Evolutionary conservation across 108 stramenopile genomes (phyloP).

Genomic region (Nitzschia putrida): DNA sequence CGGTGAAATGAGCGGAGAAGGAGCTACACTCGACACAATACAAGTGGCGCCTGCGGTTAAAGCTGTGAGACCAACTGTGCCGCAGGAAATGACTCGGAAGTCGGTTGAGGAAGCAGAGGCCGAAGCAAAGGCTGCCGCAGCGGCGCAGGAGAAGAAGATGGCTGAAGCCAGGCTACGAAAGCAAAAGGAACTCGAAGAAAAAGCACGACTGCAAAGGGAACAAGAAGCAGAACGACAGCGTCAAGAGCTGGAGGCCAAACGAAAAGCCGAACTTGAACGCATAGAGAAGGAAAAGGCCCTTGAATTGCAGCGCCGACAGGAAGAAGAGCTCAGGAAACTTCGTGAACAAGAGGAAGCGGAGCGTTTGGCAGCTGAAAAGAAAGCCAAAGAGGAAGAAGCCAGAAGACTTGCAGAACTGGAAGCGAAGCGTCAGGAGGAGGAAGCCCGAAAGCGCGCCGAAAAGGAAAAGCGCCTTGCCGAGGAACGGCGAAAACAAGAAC

Average conservation of each 20-base stretch:
- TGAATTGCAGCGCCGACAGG: background rate
- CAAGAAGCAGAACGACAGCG: slow-evolving; percentile 16
- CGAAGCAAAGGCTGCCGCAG: slow-evolving; percentile 25
- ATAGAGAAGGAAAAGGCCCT: slow-evolving; percentile 1
- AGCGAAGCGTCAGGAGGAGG: slow-evolving; percentile 19
- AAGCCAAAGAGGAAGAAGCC: slow-evolving; percentile 21
- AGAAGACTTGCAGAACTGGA: slow-evolving; percentile 30
- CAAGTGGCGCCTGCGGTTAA: background rate
- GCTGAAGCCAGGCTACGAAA: slow-evolving; percentile 10
- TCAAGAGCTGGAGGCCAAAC: slow-evolving; percentile 17
- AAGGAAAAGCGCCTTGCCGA: background rate
- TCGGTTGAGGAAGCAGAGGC: slow-evolving; percentile 17
- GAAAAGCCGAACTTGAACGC: slow-evolving; percentile 4
- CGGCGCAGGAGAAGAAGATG: slow-evolving; percentile 18
- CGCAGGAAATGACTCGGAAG: slow-evolving; percentile 19
- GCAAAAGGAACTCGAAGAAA: slow-evolving; percentile 17
- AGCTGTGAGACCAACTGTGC: background rate
- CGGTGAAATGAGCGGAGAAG: slow-evolving; percentile 78
- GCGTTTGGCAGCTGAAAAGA: slow-evolving; percentile 29
- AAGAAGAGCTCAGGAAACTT: slow-evolving; percentile 2
- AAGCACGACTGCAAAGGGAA: slow-evolving; percentile 13
- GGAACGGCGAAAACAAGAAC: slow-evolving; percentile 8
- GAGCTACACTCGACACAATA: slow-evolving; percentile 39
- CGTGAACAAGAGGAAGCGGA: slow-evolving; percentile 11
- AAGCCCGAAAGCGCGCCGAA: slow-evolving; percentile 7